A percentile compares a stretch with the other conserved stretches of the same genome.
Conservation (phyloP, 345 rosid genomes). For the Populus alba region DNA sequence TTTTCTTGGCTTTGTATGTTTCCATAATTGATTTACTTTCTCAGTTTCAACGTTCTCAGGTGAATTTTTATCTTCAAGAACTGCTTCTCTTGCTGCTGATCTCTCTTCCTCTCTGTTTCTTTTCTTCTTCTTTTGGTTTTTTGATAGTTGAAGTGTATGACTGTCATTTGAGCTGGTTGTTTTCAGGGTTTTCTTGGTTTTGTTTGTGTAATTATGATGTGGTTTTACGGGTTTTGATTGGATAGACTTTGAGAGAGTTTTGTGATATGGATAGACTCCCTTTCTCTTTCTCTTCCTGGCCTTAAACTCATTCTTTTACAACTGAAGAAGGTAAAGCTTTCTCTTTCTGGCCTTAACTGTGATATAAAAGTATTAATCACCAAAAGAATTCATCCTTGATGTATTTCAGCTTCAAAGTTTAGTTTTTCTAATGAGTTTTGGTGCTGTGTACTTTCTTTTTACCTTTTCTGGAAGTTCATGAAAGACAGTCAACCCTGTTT, state of each 20-base stretch:
- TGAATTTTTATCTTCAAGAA: background rate
- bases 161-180: constrained; percentile 8
- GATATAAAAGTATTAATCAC: background rate
- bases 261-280: background rate
- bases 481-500: background rate
- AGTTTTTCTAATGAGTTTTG: background rate
- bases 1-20: background rate
- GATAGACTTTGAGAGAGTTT: background rate
- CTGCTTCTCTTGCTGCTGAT: background rate
- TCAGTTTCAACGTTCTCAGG: background rate
- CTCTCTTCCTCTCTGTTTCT: background rate
- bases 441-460: background rate
- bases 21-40: background rate
- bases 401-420: background rate
- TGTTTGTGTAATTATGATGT: constrained; percentile 15
- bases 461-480: background rate
- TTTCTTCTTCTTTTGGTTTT: background rate
- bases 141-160: background rate
- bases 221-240: constrained; percentile 6
- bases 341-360: background rate
- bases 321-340: background rate
- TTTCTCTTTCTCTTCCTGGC: constrained; percentile 2
- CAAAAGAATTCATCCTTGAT: background rate
- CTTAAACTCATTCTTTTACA: background rate
- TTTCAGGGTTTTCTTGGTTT: constrained; percentile 3